phyloP scores from a whole-genome alignment of 208 protist genomes.

The Angomonas desouzai region DNA sequence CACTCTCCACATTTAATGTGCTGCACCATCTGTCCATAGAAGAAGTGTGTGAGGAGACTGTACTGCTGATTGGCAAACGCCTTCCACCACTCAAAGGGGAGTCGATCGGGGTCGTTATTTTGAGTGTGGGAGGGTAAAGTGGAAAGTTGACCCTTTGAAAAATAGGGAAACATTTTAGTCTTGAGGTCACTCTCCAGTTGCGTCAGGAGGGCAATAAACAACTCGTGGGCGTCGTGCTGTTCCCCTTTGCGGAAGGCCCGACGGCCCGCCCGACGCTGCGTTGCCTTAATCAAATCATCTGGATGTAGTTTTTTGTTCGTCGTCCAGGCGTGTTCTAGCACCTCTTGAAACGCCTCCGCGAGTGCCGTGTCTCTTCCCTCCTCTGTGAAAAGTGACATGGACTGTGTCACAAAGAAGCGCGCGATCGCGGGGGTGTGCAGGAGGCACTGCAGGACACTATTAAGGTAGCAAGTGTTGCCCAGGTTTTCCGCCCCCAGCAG shows the following conservation, averaged over 20 bases:
- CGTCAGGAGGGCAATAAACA: slow-evolving; percentile 33
- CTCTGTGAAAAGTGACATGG: neutral
- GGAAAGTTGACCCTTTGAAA: neutral
- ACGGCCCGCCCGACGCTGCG: neutral
- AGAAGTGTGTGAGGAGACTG: slow-evolving; percentile 15
- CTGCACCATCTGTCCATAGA: slow-evolving; percentile 21
- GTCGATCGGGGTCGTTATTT: neutral
- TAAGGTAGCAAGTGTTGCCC: slow-evolving; percentile 30
- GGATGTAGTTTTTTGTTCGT: neutral
- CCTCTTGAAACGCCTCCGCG: neutral
- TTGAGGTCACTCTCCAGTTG: slow-evolving; percentile 33
- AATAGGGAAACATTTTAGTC: neutral
- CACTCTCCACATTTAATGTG: slow-evolving; percentile 15
- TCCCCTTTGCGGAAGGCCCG: slow-evolving; percentile 7
- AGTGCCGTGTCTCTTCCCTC: neutral
- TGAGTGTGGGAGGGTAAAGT: slow-evolving; percentile 6
- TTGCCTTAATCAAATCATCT: neutral
- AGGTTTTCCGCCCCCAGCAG: slow-evolving; percentile 16
- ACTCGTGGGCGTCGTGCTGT: slow-evolving; percentile 57
- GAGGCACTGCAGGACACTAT: slow-evolving; percentile 22
- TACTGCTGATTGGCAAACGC: slow-evolving; percentile 10
- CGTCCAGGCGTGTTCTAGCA: neutral
- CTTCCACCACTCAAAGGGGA: slow-evolving; percentile 13
- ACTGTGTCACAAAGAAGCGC: slow-evolving; percentile 15
- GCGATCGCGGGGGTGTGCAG: slow-evolving; percentile 13